These are phyloP conservation scores for Ceratobasidium sp. DNA, from an alignment of 1,284 basidiomycete species.

Conservation along the genomic window DNA sequence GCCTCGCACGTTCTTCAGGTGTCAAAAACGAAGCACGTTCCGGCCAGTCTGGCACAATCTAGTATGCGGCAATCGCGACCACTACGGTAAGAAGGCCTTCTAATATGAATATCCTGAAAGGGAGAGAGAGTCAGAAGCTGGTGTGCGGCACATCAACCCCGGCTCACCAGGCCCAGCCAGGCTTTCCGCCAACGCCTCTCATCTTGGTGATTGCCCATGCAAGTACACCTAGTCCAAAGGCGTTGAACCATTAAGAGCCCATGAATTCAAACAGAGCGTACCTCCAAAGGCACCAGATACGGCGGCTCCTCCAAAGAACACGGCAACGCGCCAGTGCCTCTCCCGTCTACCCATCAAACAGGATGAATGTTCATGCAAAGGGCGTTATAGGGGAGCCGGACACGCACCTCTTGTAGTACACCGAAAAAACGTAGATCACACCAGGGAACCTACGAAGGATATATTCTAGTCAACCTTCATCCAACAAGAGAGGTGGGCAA, in stretches of 20 bases:
- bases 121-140: not conserved
- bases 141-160: slow-evolving; percentile 21
- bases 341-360: slow-evolving; percentile 60
- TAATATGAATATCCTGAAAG: slow-evolving; percentile 70
- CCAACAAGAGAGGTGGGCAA: not conserved
- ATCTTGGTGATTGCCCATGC: slow-evolving; percentile 71
- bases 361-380: not conserved
- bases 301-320: slow-evolving; percentile 70
- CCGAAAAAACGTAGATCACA: slow-evolving; percentile 71
- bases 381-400: not conserved
- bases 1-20: not conserved
- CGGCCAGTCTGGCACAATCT: slow-evolving; percentile 70
- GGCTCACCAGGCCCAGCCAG: slow-evolving; percentile 67
- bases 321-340: slow-evolving; percentile 70
- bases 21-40: slow-evolving; percentile 58
- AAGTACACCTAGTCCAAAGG: slow-evolving; percentile 57
- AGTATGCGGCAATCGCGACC: slow-evolving; percentile 66
- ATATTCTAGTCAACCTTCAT: not conserved
- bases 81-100: slow-evolving; percentile 69
- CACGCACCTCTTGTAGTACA: slow-evolving; percentile 68
- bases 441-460: slow-evolving; percentile 64
- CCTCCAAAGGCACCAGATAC: slow-evolving; percentile 72
- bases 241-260: slow-evolving; percentile 15
- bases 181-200: slow-evolving; percentile 68
- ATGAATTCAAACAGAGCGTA: slow-evolving; percentile 49